phyloP scores from a whole-genome alignment of 352 stramenopile genomes.

The Globisporangium irregulare region DNA sequence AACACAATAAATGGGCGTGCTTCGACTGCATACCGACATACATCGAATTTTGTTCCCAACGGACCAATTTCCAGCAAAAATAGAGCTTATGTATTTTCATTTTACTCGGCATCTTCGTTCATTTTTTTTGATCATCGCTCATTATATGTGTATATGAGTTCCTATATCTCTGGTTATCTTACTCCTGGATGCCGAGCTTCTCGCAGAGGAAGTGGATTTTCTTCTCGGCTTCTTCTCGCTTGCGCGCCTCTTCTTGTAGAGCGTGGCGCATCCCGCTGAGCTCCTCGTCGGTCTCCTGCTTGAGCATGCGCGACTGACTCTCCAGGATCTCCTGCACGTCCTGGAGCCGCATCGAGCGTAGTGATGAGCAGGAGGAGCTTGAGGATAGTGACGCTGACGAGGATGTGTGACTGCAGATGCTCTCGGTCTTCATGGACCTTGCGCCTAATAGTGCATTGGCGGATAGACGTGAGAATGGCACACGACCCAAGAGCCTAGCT shows the following conservation, averaged over 20 bases:
- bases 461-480: not conserved
- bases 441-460: not conserved
- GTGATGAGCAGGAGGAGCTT: conserved; percentile 20
- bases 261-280: conserved; percentile 25
- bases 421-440: conserved; percentile 10
- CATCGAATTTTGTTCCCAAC: not conserved
- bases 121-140: not conserved
- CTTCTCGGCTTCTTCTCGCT: conserved; percentile 36
- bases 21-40: not conserved
- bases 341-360: conserved; percentile 30
- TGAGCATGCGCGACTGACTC: conserved; percentile 28
- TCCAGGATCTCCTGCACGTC: conserved; percentile 38
- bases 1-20: not conserved
- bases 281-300: conserved; percentile 30
- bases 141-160: not conserved
- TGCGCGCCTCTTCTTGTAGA: conserved; percentile 32
- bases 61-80: not conserved
- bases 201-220: conserved; percentile 45
- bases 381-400: conserved; percentile 2
- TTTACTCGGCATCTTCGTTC: not conserved
- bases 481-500: not conserved
- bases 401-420: conserved; percentile 3
- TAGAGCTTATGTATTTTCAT: not conserved
- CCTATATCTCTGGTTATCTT: not conserved
- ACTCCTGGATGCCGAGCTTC: conserved; percentile 33